Base-by-base conservation (phyloP, 116 monocot genomes). In the Dioscorea cayenensis region DNA sequence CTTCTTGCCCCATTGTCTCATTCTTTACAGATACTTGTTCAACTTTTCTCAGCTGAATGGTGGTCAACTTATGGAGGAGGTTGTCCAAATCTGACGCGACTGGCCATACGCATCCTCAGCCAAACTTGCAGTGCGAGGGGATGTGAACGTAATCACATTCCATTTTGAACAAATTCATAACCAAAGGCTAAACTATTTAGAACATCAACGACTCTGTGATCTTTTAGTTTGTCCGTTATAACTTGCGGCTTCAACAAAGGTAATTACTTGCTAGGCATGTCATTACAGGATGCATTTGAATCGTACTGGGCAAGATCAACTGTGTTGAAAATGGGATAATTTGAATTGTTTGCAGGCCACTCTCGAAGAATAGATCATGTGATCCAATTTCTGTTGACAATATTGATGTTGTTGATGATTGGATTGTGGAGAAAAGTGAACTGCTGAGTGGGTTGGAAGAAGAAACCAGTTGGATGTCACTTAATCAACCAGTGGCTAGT, bases 51-150 rank as follows among this genome's bases (percentile, higher is more conserved):
- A 99, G 99, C 89, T 71, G 94, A 99, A 78, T 99, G 99, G 99
- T 99, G 99, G 99, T 87, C 91, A 28, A 94, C 89, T 22, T 94
- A 99, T 84, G 99, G 99, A 69, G 85, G 85, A 7, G 89, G 71
- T 66, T 99, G 99, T 73, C 99, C 91, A 36, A 91, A 94, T 74
- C 63, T 99, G 73, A 80, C 82, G 50, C 85, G 91, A 8, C 64
- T 99, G n/a, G 94, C 99, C 19, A 80, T 91, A 36, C 86, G 91
- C 19, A 87, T 99, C 64, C 94, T 99, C 61, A 94, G 87, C 51
- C 99, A 99, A 78, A 87, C 91, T 19, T 99, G 94, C 81, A 99
- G 99, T 66, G 80, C 86, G 61, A 86, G 84, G 55, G 89, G 85
- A 73, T 87, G 78, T 62, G 84, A 89, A 38, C 81, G 82, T 18